Conservation (phyloP, 2,329 filamentous ascomycete species). For the Colletotrichum sp. region DNA sequence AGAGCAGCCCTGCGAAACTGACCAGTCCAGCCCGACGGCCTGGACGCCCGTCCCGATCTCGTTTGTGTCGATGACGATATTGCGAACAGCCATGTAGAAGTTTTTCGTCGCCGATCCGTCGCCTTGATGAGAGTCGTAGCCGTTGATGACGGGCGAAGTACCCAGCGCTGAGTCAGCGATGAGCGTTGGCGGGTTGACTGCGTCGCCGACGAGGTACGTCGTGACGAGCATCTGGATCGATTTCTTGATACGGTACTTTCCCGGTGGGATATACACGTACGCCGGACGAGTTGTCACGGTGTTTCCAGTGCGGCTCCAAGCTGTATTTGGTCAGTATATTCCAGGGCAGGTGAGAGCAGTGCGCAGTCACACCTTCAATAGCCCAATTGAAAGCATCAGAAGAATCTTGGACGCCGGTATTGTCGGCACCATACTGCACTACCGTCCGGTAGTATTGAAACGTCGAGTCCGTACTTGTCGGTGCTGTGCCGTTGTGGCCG, state of each 20-base stretch:
- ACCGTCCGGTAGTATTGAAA: constrained; percentile 31
- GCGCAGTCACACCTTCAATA: constrained; percentile 16
- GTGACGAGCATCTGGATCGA: constrained; percentile 33
- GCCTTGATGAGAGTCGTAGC: constrained; percentile 29
- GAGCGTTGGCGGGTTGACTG: constrained; percentile 30
- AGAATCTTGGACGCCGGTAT: constrained; percentile 27
- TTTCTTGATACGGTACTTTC: constrained; percentile 32
- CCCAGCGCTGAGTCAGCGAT: constrained; percentile 24
- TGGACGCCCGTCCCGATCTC: constrained; percentile 19
- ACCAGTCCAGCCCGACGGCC: constrained; percentile 32
- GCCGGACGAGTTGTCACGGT: constrained; percentile 27
- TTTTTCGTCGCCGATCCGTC: constrained; percentile 32
- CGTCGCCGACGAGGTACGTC: constrained; percentile 35
- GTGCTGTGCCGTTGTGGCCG: constrained; percentile 28
- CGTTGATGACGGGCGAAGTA: constrained; percentile 24
- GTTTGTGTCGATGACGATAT: constrained; percentile 32
- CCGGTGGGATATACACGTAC: constrained; percentile 32
- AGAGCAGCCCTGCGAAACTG: constrained; percentile 33
- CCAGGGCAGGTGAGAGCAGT: constrained; percentile 1
- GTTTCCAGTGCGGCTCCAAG: constrained; percentile 29
- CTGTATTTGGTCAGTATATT: constrained; percentile 7
- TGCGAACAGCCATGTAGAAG: constrained; percentile 37
- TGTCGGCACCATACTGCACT: constrained; percentile 30
- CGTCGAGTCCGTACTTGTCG: constrained; percentile 25
- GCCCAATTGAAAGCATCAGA: constrained; percentile 31